A percentile compares a stretch with the other conserved stretches of the same genome.
Evolutionary conservation across 1,139 yeast species (phyloP).

Genomic region (Torulaspora globosa): DNA sequence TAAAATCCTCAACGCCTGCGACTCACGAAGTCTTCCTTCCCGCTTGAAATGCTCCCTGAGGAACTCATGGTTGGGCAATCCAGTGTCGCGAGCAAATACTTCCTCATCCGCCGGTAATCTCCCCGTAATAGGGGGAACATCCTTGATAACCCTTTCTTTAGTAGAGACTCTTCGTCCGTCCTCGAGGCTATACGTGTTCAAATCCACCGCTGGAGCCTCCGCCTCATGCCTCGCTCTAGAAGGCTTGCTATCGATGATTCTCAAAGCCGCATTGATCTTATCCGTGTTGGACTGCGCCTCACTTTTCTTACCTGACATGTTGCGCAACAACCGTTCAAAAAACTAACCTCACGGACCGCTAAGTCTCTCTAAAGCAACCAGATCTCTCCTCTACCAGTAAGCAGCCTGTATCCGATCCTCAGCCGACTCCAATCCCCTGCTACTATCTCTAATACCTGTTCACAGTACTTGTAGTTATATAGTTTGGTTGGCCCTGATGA

Average conservation of each 20-base stretch:
- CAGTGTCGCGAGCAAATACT: constrained; percentile 53
- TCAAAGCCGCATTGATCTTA: constrained; percentile 71
- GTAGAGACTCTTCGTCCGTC: constrained; percentile 69
- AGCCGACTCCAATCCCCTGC: neutral
- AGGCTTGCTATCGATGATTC: constrained; percentile 59
- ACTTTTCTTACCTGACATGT: constrained; percentile 6
- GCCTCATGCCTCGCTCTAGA: constrained; percentile 8
- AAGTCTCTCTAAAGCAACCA: neutral
- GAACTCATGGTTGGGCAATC: constrained; percentile 70
- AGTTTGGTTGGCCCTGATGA: neutral
- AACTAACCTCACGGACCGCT: neutral
- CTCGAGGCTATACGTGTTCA: constrained; percentile 56
- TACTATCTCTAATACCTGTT: neutral
- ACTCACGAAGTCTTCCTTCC: constrained; percentile 75
- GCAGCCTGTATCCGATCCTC: neutral
- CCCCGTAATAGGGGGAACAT: constrained; percentile 68
- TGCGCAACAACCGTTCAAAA: neutral
- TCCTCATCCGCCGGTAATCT: constrained; percentile 62
- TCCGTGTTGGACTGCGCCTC: constrained; percentile 42
- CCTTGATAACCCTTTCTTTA: constrained; percentile 58
- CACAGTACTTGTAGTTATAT: neutral
- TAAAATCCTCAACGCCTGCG: constrained; percentile 69
- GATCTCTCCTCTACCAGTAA: no score
- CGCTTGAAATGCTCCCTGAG: constrained; percentile 67
- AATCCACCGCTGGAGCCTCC: constrained; percentile 39